These are phyloP conservation scores for Ceratobasidium sp. DNA, from an alignment of 1,284 basidiomycete genomes.

Conservation along the genomic window DNA sequence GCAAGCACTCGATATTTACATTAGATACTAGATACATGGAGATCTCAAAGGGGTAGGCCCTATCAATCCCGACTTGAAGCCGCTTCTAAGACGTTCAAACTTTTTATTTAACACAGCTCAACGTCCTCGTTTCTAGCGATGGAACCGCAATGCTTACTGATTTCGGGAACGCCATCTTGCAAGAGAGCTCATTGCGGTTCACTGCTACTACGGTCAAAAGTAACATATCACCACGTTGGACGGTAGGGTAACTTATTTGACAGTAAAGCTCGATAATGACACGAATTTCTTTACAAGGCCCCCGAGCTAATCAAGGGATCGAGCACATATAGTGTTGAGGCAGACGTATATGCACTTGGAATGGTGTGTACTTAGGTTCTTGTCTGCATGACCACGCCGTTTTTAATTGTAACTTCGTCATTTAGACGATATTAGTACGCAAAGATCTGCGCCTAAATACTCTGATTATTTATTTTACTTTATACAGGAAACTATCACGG, in stretches of 20 bases:
- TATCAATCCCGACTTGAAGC: not conserved
- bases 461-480: not conserved
- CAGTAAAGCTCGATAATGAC: not conserved
- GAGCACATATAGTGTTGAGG: not conserved
- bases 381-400: not conserved
- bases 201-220: not conserved
- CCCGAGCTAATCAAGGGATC: conserved; percentile 2
- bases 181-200: conserved; percentile 15
- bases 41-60: conserved; percentile 35
- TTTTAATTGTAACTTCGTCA: not conserved
- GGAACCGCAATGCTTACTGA: conserved; percentile 1
- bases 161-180: conserved; percentile 7
- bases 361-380: conserved; percentile 10
- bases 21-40: conserved; percentile 35
- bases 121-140: conserved; percentile 14
- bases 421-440: conserved; percentile 13
- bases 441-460: not conserved
- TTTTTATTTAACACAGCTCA: not conserved
- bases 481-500: conserved; percentile 11
- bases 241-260: not conserved
- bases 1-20: too few relatives aligned
- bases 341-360: conserved; percentile 24
- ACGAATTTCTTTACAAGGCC: not conserved
- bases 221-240: not conserved
- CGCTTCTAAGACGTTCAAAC: not conserved